Conservation (phyloP, 306 rosid species). For the Fragaria vesca region DNA sequence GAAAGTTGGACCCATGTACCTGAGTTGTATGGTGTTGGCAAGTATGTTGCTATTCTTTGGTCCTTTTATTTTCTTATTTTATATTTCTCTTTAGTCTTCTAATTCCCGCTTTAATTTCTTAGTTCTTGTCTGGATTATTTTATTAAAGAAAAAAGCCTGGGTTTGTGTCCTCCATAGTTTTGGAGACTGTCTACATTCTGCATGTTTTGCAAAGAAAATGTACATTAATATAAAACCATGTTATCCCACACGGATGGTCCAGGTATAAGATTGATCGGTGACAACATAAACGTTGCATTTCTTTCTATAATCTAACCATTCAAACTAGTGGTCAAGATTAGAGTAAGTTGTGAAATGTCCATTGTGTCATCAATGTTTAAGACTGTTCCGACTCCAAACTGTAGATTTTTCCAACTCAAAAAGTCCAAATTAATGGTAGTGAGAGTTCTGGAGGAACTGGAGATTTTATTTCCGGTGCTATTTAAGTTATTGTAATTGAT, state of each 20-base stretch:
- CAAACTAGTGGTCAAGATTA: background rate
- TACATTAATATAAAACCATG: background rate
- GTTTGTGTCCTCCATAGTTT: background rate
- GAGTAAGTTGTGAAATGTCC: background rate
- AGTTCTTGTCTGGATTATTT: background rate
- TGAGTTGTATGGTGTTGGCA: conserved; percentile 72
- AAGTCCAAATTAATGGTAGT: background rate
- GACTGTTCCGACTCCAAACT: background rate
- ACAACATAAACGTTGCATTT: background rate
- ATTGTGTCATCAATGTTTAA: background rate
- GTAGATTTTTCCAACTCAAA: background rate
- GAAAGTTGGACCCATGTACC: conserved; percentile 74
- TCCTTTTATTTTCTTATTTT: background rate
- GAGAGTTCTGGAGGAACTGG: no score
- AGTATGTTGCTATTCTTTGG: conserved; percentile 37
- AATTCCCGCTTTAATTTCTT: background rate
- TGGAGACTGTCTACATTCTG: background rate
- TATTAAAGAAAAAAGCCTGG: background rate
- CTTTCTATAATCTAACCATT: background rate
- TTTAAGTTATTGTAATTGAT: no score
- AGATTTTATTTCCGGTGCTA: background rate
- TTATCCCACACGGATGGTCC: background rate
- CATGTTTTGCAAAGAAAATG: background rate
- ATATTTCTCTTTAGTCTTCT: background rate
- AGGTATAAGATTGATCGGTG: background rate